Evolutionary conservation across 352 stramenopile species (phyloP).

Genomic region (Phytophthora hybrid): DNA sequence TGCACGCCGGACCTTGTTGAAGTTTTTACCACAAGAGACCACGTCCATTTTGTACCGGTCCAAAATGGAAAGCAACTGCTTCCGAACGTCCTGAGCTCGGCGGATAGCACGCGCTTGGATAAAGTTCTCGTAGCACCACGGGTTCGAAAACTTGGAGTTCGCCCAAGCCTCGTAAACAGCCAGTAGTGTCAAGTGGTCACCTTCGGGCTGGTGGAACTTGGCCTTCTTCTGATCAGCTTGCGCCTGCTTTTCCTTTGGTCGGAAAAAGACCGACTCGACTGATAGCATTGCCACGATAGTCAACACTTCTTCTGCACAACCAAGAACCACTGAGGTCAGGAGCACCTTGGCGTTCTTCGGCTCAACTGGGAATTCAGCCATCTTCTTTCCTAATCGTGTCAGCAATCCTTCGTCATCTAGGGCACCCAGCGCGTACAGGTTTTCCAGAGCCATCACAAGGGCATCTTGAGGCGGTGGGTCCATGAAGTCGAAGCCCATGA

Average conservation of each 20-base stretch:
- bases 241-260: constrained; percentile 98
- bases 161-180: constrained; percentile 99
- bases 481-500: constrained; percentile 99
- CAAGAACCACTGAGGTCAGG: constrained; percentile 97
- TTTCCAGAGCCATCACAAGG: constrained; percentile 97
- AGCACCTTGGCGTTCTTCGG: constrained; percentile 99
- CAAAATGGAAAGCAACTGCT: constrained; percentile 99
- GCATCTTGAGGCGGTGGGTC: constrained; percentile 98
- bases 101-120: constrained; percentile 97
- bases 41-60: constrained; percentile 99
- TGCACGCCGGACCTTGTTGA: constrained; percentile 97
- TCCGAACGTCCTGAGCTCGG: constrained; percentile 98
- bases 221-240: constrained; percentile 99
- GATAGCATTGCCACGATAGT: constrained; percentile 99
- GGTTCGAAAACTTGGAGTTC: constrained; percentile 97
- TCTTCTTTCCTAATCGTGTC: constrained; percentile 96
- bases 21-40: constrained; percentile 96
- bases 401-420: constrained; percentile 97
- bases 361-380: constrained; percentile 99
- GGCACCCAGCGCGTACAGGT: constrained; percentile 97
- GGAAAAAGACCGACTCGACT: constrained; percentile 99
- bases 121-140: constrained; percentile 99
- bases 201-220: constrained; percentile 99
- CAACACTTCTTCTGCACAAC: constrained; percentile 98
- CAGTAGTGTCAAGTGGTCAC: constrained; percentile 98